phyloP scores from a whole-genome alignment of 768 basidiomycete genomes.

The Leccinum boreale region DNA sequence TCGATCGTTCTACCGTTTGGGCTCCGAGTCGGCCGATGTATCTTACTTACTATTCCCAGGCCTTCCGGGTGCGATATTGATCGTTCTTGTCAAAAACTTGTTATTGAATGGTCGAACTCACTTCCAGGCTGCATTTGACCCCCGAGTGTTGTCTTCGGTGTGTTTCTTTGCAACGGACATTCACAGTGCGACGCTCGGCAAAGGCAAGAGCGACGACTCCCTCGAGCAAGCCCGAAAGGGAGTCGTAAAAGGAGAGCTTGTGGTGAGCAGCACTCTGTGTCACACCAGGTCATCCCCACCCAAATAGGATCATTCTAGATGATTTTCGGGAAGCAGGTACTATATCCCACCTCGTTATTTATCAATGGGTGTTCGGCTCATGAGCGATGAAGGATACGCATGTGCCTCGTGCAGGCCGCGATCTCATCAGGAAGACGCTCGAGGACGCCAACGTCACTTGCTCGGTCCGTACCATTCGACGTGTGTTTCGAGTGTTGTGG shows the following conservation, averaged over 20 bases:
- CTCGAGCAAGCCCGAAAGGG: slow-evolving; percentile 71
- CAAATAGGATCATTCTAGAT: slow-evolving; percentile 46
- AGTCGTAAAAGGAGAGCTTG: slow-evolving; percentile 60
- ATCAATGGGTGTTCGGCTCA: background rate
- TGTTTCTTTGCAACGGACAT: slow-evolving; percentile 97
- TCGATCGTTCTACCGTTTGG: background rate
- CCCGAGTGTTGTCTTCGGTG: slow-evolving; percentile 75
- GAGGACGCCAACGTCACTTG: slow-evolving; percentile 74
- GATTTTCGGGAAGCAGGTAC: slow-evolving; percentile 93
- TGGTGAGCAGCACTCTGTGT: too few relatives aligned
- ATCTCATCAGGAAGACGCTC: slow-evolving; percentile 76
- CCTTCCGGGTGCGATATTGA: slow-evolving; percentile 44
- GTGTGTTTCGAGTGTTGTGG: background rate
- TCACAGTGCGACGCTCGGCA: slow-evolving; percentile 83
- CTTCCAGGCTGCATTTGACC: slow-evolving; percentile 80
- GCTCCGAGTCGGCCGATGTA: background rate
- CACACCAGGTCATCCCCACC: background rate
- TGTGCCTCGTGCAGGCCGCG: slow-evolving; percentile 82
- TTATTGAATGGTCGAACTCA: background rate
- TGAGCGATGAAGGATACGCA: slow-evolving; percentile 70
- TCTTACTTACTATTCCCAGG: slow-evolving; percentile 30
- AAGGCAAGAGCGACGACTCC: slow-evolving; percentile 80
- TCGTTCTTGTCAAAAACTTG: background rate
- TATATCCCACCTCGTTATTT: slow-evolving; percentile 2
- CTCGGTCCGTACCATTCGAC: slow-evolving; percentile 52